Evolutionary conservation across 2,329 filamentous ascomycete genomes (phyloP).

Genomic region (Westerdykella aurantiaca): DNA sequence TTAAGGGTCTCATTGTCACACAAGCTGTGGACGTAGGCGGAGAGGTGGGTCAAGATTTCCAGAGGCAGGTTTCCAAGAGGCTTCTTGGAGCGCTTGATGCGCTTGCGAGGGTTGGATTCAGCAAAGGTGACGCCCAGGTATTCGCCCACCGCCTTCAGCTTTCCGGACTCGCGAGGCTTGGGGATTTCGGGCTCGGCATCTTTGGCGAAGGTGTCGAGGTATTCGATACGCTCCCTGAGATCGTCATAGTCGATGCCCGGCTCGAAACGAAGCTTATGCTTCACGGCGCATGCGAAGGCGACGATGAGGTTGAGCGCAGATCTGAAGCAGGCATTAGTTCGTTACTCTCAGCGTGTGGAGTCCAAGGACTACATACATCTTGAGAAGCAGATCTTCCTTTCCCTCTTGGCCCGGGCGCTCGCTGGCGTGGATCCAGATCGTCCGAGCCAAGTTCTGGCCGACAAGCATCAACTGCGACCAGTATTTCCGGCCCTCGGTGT

Average conservation of each 20-base stretch:
- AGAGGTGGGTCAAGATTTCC: conserved; percentile 69
- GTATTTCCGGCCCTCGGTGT: conserved; percentile 55
- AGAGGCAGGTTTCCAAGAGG: conserved; percentile 75
- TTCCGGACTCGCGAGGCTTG: conserved; percentile 3
- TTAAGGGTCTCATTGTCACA: conserved; percentile 52
- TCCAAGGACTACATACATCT: conserved; percentile 40
- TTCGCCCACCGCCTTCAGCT: conserved; percentile 57
- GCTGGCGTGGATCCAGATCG: conserved; percentile 76
- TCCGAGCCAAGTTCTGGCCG: conserved; percentile 56
- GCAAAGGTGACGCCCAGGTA: conserved; percentile 72
- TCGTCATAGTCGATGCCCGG: conserved; percentile 72
- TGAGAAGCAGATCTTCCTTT: conserved; percentile 63
- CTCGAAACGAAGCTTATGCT: conserved; percentile 81
- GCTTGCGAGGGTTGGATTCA: conserved; percentile 68
- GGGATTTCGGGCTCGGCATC: conserved; percentile 35
- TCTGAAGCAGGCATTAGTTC: conserved; percentile 14
- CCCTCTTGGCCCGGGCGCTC: conserved; percentile 51
- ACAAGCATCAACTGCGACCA: conserved; percentile 55
- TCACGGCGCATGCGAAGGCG: conserved; percentile 69
- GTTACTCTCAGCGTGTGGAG: too few relatives aligned
- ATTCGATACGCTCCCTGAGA: conserved; percentile 60
- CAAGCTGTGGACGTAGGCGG: conserved; percentile 58
- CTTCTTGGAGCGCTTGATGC: conserved; percentile 62
- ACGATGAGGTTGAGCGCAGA: conserved; percentile 70
- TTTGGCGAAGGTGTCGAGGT: conserved; percentile 69